Conservation (phyloP, 2,329 filamentous ascomycete genomes). For the Colletotrichum aenigma region DNA sequence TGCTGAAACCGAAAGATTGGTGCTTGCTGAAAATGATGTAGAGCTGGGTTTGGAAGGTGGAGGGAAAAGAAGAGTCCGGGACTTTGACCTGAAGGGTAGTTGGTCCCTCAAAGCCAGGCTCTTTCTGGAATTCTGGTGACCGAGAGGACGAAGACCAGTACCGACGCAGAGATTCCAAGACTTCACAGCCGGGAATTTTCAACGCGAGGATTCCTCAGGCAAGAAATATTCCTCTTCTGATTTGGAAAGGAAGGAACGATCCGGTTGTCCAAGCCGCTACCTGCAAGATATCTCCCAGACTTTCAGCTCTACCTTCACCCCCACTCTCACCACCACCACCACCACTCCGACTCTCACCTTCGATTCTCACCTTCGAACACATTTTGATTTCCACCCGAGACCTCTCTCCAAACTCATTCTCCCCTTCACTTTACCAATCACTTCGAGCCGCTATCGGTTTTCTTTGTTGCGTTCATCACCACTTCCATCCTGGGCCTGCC, state of each 20-base stretch:
- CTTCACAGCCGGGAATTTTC: accelerated
- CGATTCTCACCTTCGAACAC: neutral
- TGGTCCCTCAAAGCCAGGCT: neutral
- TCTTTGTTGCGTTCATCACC: neutral
- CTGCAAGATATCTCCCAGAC: neutral
- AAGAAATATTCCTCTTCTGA: too few species aligned
- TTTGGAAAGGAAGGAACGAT: neutral
- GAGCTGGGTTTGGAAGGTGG: accelerated
- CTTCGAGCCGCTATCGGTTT: neutral
- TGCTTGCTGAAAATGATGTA: neutral
- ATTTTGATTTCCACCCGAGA: neutral
- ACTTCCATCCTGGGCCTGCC: neutral
- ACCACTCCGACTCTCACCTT: neutral
- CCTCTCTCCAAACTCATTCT: neutral
- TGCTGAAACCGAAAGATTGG: neutral
- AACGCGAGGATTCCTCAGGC: accelerated
- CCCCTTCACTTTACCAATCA: neutral
- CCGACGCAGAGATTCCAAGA: accelerated
- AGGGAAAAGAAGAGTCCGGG: neutral
- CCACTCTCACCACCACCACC: too few species aligned
- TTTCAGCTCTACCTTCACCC: too few species aligned
- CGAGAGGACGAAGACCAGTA: accelerated
- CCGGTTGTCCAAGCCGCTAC: too few species aligned
- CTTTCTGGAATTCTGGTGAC: accelerated
- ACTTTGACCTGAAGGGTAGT: neutral